phyloP scores from a whole-genome alignment of 306 rosid species.

The Casuarina cunninghamiana region DNA sequence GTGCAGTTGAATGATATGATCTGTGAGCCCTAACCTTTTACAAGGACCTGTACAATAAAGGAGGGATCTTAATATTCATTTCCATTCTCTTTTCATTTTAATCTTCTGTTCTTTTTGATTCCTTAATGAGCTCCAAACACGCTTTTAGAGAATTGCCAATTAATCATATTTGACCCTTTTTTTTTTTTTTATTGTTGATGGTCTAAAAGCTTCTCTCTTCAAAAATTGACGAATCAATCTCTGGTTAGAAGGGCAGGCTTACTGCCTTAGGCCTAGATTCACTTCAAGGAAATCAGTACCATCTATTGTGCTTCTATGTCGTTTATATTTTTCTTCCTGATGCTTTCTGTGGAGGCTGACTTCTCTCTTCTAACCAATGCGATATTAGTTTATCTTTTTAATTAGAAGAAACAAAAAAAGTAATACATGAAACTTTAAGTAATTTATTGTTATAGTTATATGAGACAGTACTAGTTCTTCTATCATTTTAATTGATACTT shows the following conservation, averaged over 20 bases:
- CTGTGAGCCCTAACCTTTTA: neutral
- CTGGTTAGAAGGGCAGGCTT: neutral
- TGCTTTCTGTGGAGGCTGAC: neutral
- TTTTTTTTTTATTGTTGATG: too few relatives aligned
- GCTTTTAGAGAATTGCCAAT: neutral
- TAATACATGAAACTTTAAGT: neutral
- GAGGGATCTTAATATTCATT: neutral
- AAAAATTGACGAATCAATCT: neutral
- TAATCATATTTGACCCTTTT: neutral
- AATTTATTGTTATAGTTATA: neutral
- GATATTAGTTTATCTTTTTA: neutral
- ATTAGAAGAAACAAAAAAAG: neutral
- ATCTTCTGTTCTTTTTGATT: neutral
- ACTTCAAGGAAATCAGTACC: neutral
- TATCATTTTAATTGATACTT: neutral
- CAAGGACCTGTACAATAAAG: neutral
- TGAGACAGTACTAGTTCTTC: neutral
- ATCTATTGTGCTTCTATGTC: neutral
- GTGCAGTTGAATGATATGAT: neutral
- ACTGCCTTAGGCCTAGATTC: neutral
- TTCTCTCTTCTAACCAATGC: neutral
- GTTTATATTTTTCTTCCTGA: neutral
- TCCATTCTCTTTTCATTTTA: neutral
- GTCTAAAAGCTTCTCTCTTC: neutral
- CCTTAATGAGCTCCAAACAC: neutral